Percentiles rank a stretch among this genome's conserved stretches.
These are phyloP conservation scores for Fusarium begoniae DNA, from an alignment of 2,329 filamentous ascomycete genomes.

Conservation along the genomic window DNA sequence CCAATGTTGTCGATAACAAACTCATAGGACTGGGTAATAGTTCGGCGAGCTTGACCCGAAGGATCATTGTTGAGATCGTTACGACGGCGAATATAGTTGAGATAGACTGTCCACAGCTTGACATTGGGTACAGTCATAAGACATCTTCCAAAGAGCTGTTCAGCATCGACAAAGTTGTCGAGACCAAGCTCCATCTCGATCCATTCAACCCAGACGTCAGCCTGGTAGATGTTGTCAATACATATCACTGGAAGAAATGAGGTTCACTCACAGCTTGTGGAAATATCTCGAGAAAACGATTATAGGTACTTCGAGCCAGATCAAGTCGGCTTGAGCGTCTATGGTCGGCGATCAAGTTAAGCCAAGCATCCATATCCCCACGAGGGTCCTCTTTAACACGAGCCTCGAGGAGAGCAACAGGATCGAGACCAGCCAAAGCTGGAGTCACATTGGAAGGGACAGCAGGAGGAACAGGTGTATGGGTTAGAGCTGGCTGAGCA, in stretches of 20 bases:
- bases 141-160: conserved; percentile 83
- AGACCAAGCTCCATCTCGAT: conserved; percentile 88
- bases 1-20: conserved; percentile 91
- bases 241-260: not conserved
- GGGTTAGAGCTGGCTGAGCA: conserved; percentile 25
- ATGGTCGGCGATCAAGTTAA: conserved; percentile 85
- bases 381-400: conserved; percentile 91
- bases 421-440: conserved; percentile 65
- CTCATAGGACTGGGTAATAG: conserved; percentile 88
- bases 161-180: conserved; percentile 82
- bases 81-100: conserved; percentile 92
- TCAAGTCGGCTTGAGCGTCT: conserved; percentile 83
- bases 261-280: conserved; percentile 82
- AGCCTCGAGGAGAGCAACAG: conserved; percentile 84
- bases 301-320: conserved; percentile 81
- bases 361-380: conserved; percentile 92
- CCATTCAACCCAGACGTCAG: conserved; percentile 90
- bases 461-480: conserved; percentile 26
- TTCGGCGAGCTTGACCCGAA: conserved; percentile 77
- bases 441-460: conserved; percentile 47
- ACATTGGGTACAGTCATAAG: conserved; percentile 84
- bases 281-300: conserved; percentile 87
- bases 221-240: conserved; percentile 63
- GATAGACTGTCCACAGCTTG: conserved; percentile 89
- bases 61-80: conserved; percentile 86